Percentiles rank a stretch among this genome's conserved stretches.
phyloP scores from a whole-genome alignment of 495 filamentous ascomycete species.

The Podospora conica region DNA sequence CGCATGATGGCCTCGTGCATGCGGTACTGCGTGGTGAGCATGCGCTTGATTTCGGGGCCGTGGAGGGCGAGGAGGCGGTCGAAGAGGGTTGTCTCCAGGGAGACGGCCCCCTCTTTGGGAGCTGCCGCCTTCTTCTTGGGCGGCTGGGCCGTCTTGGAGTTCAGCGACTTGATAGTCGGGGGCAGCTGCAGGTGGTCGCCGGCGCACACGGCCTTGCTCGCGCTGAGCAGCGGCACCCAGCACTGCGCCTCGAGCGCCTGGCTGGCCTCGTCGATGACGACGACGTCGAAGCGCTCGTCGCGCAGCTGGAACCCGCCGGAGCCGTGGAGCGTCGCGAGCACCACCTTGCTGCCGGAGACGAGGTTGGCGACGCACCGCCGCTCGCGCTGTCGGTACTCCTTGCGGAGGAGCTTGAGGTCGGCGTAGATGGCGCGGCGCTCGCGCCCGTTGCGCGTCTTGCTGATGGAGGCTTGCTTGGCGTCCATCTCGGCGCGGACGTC shows the following conservation, averaged over 20 bases:
- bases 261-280: slow-evolving; percentile 92
- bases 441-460: slow-evolving; percentile 73
- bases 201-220: slow-evolving; percentile 81
- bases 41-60: slow-evolving; percentile 76
- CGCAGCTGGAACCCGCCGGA: slow-evolving; percentile 80
- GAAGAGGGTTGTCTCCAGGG: slow-evolving; percentile 83
- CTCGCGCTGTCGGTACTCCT: slow-evolving; percentile 85
- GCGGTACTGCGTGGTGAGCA: slow-evolving; percentile 97
- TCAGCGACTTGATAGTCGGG: slow-evolving; percentile 83
- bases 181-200: slow-evolving; percentile 94
- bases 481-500: slow-evolving; percentile 93
- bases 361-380: slow-evolving; percentile 69
- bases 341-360: slow-evolving; percentile 71
- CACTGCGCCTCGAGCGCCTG: slow-evolving; percentile 96
- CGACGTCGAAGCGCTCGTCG: slow-evolving; percentile 81
- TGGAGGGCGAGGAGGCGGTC: slow-evolving; percentile 79
- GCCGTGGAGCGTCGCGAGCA: slow-evolving; percentile 88
- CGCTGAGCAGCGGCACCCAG: slow-evolving; percentile 84
- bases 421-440: slow-evolving; percentile 79
- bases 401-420: slow-evolving; percentile 76
- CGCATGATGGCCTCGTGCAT: slow-evolving; percentile 96
- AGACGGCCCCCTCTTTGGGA: slow-evolving; percentile 24
- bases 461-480: slow-evolving; percentile 78
- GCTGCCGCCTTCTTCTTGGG: slow-evolving; percentile 7
- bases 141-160: slow-evolving; percentile 40